A percentile compares a stretch with the other conserved stretches of the same genome.
phyloP scores from a whole-genome alignment of 495 filamentous ascomycete species.

The Penicillium taxi region DNA sequence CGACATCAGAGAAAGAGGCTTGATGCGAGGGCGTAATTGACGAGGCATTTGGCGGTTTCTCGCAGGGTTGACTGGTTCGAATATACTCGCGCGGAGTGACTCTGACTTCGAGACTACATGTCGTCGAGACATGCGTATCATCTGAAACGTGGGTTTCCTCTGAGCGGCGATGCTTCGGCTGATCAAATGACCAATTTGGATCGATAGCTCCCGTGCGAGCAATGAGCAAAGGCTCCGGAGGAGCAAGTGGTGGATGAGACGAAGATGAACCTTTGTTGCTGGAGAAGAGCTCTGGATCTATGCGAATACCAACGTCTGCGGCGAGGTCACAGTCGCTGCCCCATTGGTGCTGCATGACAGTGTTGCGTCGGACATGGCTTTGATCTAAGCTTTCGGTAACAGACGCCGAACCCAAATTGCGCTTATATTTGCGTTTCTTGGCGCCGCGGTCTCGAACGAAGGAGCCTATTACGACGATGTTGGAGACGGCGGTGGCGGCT shows the following conservation, averaged over 20 bases:
- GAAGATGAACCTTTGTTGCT: constrained; percentile 15
- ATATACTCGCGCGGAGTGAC: constrained; percentile 34
- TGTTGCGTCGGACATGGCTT: constrained; percentile 41
- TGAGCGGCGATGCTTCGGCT: too few relatives aligned
- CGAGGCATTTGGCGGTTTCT: constrained; percentile 3
- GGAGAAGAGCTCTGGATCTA: constrained; percentile 50
- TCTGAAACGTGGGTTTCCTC: constrained; percentile 14
- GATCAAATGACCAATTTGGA: constrained; percentile 28
- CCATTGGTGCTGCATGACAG: constrained; percentile 56
- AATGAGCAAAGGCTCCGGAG: constrained; percentile 21
- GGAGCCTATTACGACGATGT: constrained; percentile 70
- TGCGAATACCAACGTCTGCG: constrained; percentile 58
- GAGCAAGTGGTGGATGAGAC: constrained; percentile 21
- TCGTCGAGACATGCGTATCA: constrained; percentile 21
- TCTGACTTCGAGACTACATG: constrained; percentile 29
- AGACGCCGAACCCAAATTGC: constrained; percentile 42
- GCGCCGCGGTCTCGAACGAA: constrained; percentile 72
- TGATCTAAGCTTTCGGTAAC: constrained; percentile 46
- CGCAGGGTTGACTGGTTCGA: constrained; percentile 20
- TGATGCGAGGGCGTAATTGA: constrained; percentile 31
- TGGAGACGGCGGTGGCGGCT: constrained; percentile 67
- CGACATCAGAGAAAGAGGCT: constrained; percentile 66
- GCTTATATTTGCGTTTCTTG: constrained; percentile 69
- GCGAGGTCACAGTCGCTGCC: constrained; percentile 78
- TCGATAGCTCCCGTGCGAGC: constrained; percentile 24